Conservation (phyloP, 768 basidiomycete genomes). For the Boletus rufocinnamomeus region DNA sequence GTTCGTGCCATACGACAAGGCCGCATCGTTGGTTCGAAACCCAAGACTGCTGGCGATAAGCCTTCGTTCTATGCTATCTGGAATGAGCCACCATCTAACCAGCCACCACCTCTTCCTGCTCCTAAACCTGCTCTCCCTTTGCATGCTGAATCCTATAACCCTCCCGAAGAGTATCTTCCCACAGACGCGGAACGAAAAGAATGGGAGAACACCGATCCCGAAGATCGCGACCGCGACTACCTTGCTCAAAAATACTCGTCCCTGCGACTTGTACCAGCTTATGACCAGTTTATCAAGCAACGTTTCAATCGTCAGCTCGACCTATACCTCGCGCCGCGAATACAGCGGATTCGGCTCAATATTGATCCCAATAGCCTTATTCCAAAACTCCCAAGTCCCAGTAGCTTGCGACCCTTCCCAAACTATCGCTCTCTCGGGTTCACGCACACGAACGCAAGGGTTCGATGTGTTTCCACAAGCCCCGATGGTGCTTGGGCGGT, state of each 20-base stretch:
- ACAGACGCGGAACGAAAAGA: slow-evolving; percentile 76
- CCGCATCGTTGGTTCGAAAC: slow-evolving; percentile 88
- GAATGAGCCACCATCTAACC: slow-evolving; percentile 73
- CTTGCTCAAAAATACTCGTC: slow-evolving; percentile 84
- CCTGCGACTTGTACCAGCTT: slow-evolving; percentile 89
- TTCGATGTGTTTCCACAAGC: slow-evolving; percentile 76
- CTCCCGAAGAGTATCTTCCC: slow-evolving; percentile 94
- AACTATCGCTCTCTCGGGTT: slow-evolving; percentile 76
- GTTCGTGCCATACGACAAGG: slow-evolving; percentile 98
- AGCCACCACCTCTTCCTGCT: slow-evolving; percentile 87
- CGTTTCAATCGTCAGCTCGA: slow-evolving; percentile 93
- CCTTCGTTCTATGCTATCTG: slow-evolving; percentile 86
- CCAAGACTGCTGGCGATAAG: slow-evolving; percentile 64
- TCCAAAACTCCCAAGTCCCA: slow-evolving; percentile 92
- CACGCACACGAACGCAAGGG: slow-evolving; percentile 64
- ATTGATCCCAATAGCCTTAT: slow-evolving; percentile 91
- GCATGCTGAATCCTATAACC: slow-evolving; percentile 98
- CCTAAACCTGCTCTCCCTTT: slow-evolving; percentile 89
- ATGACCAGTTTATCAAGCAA: slow-evolving; percentile 89
- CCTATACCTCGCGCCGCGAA: slow-evolving; percentile 92
- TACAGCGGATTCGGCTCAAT: slow-evolving; percentile 83
- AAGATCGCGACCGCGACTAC: slow-evolving; percentile 88
- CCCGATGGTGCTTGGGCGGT: slow-evolving; percentile 90
- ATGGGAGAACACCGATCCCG: slow-evolving; percentile 82
- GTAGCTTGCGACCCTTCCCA: slow-evolving; percentile 92